These are phyloP conservation scores for Flaveria ramosissima DNA, from an alignment of 129 eudicot genomes.

Conservation along the genomic window DNA sequence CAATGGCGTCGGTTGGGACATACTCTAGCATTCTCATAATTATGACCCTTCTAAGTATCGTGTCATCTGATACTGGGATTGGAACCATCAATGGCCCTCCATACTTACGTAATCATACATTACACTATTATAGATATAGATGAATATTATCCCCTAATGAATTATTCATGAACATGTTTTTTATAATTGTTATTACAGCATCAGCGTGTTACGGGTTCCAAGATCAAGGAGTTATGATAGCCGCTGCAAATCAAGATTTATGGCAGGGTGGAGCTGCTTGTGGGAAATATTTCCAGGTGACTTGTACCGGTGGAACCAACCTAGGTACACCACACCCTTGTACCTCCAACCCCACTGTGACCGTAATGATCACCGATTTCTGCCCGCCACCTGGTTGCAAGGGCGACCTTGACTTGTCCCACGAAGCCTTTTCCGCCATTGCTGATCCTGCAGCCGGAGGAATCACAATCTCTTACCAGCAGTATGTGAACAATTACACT, in stretches of 20 bases:
- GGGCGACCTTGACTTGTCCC: constrained; percentile 35
- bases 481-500: not conserved
- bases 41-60: constrained; percentile 23
- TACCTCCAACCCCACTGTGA: constrained; percentile 12
- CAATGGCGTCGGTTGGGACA: constrained; percentile 18
- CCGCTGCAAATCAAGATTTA: constrained; percentile 26
- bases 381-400: constrained; percentile 34
- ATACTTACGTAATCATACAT: constrained; percentile 16
- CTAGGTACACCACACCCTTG: constrained; percentile 30
- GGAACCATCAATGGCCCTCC: constrained; percentile 41
- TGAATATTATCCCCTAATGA: not conserved
- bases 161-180: not conserved
- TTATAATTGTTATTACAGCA: constrained; percentile 16
- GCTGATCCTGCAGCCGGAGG: constrained; percentile 32
- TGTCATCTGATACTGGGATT: constrained; percentile 20
- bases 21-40: constrained; percentile 16
- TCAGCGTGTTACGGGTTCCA: constrained; percentile 32
- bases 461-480: constrained; percentile 29
- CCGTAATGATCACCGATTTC: constrained; percentile 12
- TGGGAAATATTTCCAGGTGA: constrained; percentile 23
- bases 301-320: constrained; percentile 28
- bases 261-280: constrained; percentile 20
- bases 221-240: constrained; percentile 37
- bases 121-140: not conserved
- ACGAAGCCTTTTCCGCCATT: constrained; percentile 25